These are phyloP conservation scores for Mycena venus DNA, from an alignment of 768 basidiomycete genomes.

Conservation along the genomic window DNA sequence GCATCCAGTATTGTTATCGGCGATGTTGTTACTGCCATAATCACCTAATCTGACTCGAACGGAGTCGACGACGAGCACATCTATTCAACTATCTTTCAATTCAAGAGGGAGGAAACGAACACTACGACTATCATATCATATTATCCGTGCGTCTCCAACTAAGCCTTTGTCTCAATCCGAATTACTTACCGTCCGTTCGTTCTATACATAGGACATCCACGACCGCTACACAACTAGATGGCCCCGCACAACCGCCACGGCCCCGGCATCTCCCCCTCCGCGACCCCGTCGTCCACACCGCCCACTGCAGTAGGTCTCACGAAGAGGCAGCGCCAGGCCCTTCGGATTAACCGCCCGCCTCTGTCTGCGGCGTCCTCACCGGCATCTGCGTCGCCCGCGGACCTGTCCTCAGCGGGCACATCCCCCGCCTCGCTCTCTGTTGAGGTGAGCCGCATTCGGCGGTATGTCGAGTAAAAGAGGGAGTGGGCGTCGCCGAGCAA, in stretches of 20 bases:
- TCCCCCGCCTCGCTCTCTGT: neutral
- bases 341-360: neutral
- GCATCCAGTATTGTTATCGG: too few relatives aligned
- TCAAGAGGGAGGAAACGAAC: too few relatives aligned
- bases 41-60: too few relatives aligned
- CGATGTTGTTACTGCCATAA: too few relatives aligned
- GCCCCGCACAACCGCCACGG: neutral
- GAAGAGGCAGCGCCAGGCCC: constrained; percentile 15
- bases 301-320: neutral
- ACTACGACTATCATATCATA: too few relatives aligned
- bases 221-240: neutral
- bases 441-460: neutral
- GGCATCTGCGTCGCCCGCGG: neutral
- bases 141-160: too few relatives aligned
- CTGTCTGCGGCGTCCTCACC: neutral
- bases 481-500: constrained; percentile 28
- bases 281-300: neutral
- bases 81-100: too few relatives aligned
- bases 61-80: too few relatives aligned
- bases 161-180: too few relatives aligned
- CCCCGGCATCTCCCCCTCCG: neutral
- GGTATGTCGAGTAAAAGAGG: neutral
- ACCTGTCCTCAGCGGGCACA: neutral
- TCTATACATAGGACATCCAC: neutral
- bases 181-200: neutral